Evolutionary conservation across 1,139 yeast genomes (phyloP).

Genomic region (Zygotorulaspora mrakii): DNA sequence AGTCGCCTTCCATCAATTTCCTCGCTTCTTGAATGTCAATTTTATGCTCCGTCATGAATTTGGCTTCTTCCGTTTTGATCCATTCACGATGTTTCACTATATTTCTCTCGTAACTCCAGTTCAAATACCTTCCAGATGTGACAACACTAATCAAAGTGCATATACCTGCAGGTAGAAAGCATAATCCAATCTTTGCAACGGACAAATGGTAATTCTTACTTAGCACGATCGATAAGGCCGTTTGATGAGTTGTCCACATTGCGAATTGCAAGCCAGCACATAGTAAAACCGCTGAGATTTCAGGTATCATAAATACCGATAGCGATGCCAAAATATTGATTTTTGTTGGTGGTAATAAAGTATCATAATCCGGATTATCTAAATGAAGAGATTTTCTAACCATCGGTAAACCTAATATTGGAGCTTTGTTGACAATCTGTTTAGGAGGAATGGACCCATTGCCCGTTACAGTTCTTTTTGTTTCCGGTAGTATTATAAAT

Average conservation of each 20-base stretch:
- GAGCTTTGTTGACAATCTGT: constrained; percentile 36
- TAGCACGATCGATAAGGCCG: constrained; percentile 57
- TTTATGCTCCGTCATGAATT: constrained; percentile 30
- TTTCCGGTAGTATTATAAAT: constrained; percentile 59
- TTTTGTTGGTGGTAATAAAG: constrained; percentile 30
- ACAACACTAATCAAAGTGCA: constrained; percentile 55
- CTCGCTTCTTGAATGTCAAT: constrained; percentile 22
- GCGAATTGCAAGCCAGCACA: constrained; percentile 63
- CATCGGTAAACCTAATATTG: constrained; percentile 37
- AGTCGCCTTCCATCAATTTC: constrained; percentile 22
- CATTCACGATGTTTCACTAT: constrained; percentile 23
- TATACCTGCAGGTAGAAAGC: constrained; percentile 58
- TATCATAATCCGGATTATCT: constrained; percentile 32
- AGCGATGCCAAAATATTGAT: constrained; percentile 47
- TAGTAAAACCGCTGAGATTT: constrained; percentile 39
- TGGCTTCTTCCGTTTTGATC: constrained; percentile 22
- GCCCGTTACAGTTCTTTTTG: constrained; percentile 64
- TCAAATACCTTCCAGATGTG: constrained; percentile 46
- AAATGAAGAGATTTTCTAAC: constrained; percentile 31
- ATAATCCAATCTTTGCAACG: constrained; percentile 56
- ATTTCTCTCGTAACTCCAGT: constrained; percentile 42
- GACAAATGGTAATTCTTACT: constrained; percentile 47
- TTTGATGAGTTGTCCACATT: constrained; percentile 65
- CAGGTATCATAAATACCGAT: constrained; percentile 40
- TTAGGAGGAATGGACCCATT: constrained; percentile 56